Evolutionary conservation across 306 rosid species (phyloP).

Genomic region (Gastrolobium bilobum): DNA sequence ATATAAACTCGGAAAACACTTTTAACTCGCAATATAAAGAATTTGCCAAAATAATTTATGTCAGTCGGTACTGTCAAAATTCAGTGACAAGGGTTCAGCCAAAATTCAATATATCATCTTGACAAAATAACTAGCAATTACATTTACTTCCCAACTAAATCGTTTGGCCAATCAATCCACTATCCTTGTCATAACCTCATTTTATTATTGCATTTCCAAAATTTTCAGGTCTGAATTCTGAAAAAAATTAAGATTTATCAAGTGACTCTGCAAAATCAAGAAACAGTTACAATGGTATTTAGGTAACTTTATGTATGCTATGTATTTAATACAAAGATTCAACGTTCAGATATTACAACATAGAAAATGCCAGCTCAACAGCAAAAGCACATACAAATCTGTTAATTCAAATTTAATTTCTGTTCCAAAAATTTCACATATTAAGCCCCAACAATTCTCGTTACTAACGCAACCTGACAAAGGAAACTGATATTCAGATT

Average conservation of each 20-base stretch:
- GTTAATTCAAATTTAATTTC: too few species aligned
- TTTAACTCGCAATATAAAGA: conserved; percentile 27
- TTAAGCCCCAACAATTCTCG: too few species aligned
- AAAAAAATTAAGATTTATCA: not conserved
- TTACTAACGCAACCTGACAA: too few species aligned
- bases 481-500: too few species aligned
- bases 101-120: conserved; percentile 1
- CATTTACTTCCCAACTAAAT: not conserved
- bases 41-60: not conserved
- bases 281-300: not conserved
- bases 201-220: not conserved
- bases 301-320: not conserved
- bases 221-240: not conserved
- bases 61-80: conserved; percentile 3
- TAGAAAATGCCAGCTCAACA: not conserved
- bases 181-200: conserved; percentile 11
- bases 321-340: not conserved
- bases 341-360: not conserved
- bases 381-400: too few species aligned
- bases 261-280: conserved; percentile 12
- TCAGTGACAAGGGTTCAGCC: not conserved
- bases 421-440: too few species aligned
- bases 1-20: conserved; percentile 14
- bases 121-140: conserved; percentile 3
- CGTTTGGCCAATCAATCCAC: not conserved